Evolutionary conservation across 2,329 filamentous ascomycete genomes (phyloP), one percentile per base, ranked within the genome.

Genomic region (Elsinoe fawcettii): DNA sequence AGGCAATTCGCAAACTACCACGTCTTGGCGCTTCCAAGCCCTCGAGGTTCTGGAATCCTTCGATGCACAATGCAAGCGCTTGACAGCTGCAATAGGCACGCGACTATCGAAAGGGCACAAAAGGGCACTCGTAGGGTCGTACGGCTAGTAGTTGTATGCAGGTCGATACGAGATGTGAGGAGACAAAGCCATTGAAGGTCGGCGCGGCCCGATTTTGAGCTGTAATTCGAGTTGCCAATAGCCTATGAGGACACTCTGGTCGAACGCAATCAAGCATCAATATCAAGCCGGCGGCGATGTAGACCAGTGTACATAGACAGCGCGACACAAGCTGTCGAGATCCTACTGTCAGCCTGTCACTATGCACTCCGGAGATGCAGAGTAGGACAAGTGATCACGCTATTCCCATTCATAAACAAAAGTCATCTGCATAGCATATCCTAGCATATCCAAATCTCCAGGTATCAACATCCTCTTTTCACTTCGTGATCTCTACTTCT

Each of bases 401-500:
- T 22, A 23, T 44, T 22, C 22, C 18, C 41, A 44, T 44, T 44
- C 41, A 23, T 44, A 44, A 44, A 44, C 41, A 23, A 22, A 11
- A 44, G 16, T 44, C 37, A 44, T 44, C 41, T 44, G 41, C 41
- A 44, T 23, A 44, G 18, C 34, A 37, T 37, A 12, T n/a, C 14
- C 34, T 12, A 7, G 34, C 34, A 37, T 12, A 37, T 37, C 34
- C 34, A 5, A 37, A 37, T 37, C 34, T 37, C 14, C 27, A 37
- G 34, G 39, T 43, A 43, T 43, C 39, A 22, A 22, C 39, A 43
- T 20, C 4, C 39, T 16, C 39, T 43, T 6, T 43, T 46, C 20
- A 12, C 41, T 20, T 11, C 3, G n/a, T 20, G 2, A 43, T 20
- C 5, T 30, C 51, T 47, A 61, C 62, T 61, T 63, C 62, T 73